Evolutionary conservation across 176 grass and related monocot species (phyloP), one percentile per base, ranked within the genome.

Genomic region (Poa pratensis): DNA sequence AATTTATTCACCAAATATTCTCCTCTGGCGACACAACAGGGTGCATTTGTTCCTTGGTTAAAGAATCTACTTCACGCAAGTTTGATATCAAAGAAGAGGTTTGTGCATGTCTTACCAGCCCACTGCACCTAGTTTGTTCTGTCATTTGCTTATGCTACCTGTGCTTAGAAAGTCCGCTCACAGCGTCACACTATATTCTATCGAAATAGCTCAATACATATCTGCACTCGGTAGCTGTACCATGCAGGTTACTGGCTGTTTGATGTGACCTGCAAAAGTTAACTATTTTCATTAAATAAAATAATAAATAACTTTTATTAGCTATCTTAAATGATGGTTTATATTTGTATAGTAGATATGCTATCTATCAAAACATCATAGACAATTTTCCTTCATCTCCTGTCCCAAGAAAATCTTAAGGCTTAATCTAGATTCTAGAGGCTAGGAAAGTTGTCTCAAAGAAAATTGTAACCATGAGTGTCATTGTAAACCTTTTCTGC

Each of bases 1-100:
- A 92, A 92, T 91, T 98, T 87, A 89, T 98, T 27, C 86, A 80
- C n/a, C 87, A 95, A 60, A 72, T 98, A 42, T 98, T 98, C 85
- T 91, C 87, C 23, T 79, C 35, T 79, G 81, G 87, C 13, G 73
- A 87, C 70, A 87, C 69, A 54, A 87, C 75, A 65, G 96, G 91
- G 34, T 19, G 46, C 63, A 94, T 92, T 73, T 92, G 84, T 86
- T 92, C 91, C 27, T 88, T 95, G 86, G 63, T 89, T 79, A 98
- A 92, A 85, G 96, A 98, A 75, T 92, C 72, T 35, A 89, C 76
- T 51, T 87, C 96, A 59, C 90, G 78, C 82, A 95, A 94, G 83
- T 93, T 94, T 59, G 96, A 98, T 83, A 94, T 98, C 73, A 95
- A 95, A 92, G 96, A 98, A 85, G 93, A 95, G 96, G 96, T 98